Evolutionary conservation across 805 yeast genomes (phyloP).

Genomic region (Cyberlindnera japonica): DNA sequence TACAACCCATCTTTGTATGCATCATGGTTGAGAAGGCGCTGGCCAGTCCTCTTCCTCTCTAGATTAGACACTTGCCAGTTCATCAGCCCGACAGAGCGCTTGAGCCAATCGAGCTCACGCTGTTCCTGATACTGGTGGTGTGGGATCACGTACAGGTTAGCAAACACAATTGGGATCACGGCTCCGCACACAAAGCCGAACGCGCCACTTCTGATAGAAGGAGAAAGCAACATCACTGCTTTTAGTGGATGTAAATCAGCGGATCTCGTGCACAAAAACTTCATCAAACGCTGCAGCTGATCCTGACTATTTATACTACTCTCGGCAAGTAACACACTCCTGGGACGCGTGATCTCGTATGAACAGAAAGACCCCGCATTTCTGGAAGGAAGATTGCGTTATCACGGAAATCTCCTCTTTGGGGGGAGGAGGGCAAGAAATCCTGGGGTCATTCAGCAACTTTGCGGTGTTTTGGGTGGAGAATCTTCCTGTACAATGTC

Average conservation of each 20-base stretch:
- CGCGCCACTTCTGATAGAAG: slow-evolving; percentile 21
- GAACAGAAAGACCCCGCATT: not conserved
- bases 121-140: slow-evolving; percentile 16
- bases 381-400: too few species aligned
- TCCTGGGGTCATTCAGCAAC: too few species aligned
- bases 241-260: not conserved
- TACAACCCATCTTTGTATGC: slow-evolving; percentile 27
- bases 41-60: slow-evolving; percentile 10
- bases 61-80: slow-evolving; percentile 17
- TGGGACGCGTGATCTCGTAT: too few species aligned
- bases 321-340: too few species aligned
- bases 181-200: slow-evolving; percentile 26
- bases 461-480: too few species aligned
- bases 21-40: slow-evolving; percentile 13
- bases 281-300: too few species aligned
- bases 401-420: slow-evolving; percentile 7
- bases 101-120: slow-evolving; percentile 22
- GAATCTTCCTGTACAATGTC: too few species aligned
- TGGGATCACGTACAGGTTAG: slow-evolving; percentile 22
- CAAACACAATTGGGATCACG: slow-evolving; percentile 22
- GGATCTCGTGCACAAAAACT: too few species aligned
- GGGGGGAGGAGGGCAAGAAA: not conserved
- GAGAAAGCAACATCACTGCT: slow-evolving; percentile 1
- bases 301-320: too few species aligned
- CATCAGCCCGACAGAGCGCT: slow-evolving; percentile 22